A percentile compares a stretch with the other conserved stretches of the same genome.
phyloP scores from a whole-genome alignment of 2,329 filamentous ascomycete genomes.

The Pestalotiopsis fici region DNA sequence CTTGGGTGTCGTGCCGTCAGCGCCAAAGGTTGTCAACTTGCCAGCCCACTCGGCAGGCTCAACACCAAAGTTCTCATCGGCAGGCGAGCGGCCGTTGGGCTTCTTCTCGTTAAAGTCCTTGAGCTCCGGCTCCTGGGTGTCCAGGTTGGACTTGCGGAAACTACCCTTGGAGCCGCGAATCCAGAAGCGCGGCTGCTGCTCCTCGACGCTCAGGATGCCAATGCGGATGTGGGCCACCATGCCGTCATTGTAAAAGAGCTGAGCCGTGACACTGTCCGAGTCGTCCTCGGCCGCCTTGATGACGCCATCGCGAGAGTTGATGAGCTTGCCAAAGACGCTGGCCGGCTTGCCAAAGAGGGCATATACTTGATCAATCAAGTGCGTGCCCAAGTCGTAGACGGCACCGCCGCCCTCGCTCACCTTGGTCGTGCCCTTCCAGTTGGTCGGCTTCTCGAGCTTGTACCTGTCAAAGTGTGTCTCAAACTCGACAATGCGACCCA shows the following conservation, averaged over 20 bases:
- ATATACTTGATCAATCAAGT: conserved; percentile 76
- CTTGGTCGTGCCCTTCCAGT: conserved; percentile 67
- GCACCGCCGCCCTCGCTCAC: conserved; percentile 65
- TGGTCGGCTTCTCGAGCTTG: conserved; percentile 56
- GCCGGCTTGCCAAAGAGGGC: conserved; percentile 69
- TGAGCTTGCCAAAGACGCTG: conserved; percentile 66
- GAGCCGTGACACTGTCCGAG: conserved; percentile 61
- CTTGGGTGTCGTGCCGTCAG: conserved; percentile 46
- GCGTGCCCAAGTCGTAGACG: conserved; percentile 75
- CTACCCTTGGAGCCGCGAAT: conserved; percentile 72
- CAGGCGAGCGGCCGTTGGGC: conserved; percentile 56
- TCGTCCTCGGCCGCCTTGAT: conserved; percentile 41
- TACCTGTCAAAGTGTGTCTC: conserved; percentile 81
- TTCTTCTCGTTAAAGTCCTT: conserved; percentile 30
- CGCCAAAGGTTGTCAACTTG: conserved; percentile 55
- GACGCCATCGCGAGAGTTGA: conserved; percentile 60
- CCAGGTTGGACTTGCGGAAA: conserved; percentile 72
- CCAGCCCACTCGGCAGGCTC: conserved; percentile 62
- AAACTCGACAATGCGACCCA: conserved; percentile 77
- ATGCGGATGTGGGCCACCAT: conserved; percentile 71
- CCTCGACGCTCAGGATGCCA: conserved; percentile 68
- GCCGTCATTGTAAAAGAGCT: conserved; percentile 66
- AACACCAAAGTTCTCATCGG: conserved; percentile 64
- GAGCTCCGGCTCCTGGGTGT: conserved; percentile 76
- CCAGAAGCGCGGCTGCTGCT: conserved; percentile 74